Base-by-base conservation (phyloP, 75 land plant species). In the Pinus tabuliformis region DNA sequence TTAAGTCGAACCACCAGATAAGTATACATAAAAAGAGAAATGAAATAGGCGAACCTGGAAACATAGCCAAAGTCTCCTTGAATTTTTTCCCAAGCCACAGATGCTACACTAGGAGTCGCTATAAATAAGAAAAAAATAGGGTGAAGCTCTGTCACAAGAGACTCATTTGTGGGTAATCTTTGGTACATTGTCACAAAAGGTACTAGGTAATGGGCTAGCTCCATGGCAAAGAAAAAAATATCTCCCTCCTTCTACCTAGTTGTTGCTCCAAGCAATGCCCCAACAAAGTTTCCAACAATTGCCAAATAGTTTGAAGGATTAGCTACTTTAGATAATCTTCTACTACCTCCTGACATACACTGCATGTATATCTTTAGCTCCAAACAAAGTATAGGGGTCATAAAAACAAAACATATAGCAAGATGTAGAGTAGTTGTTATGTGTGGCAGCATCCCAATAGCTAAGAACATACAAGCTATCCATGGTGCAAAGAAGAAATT, bases 401-500 rank as follows among this genome's bases (percentile, higher is more conserved):
- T 89, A 26, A 89, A 86, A 11, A 83, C 72, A 57, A 88, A 91
- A 94, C 97, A 94, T 1, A 89, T 72, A 36, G 76, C 63, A 13
- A 78, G 72, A 66, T 75, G 97, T 11, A 90, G 62, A 57, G 60
- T 24, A 4, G 30, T 28, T 4, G 84, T n/a, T 16, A 94, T 70
- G 14, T 75, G 77, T 9, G 92, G 87, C 16, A 94, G 97, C 21
- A 88, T 61, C 8, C 97, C 89, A 15, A 91, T 66, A 11, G 73
- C 78, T 28, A 91, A 75, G 75, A 94, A 91, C 74, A 94, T 78
- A 39, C 89, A 79, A 70, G 88, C 82, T 33, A 94, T 88, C 87
- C 90, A 89, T 33, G 97, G 97, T 42, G 97, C 90, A 60, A 94
- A 94, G 92, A 94, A 89, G 84, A 89, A 91, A 86, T 94, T 94